Base-by-base conservation (phyloP, 2,329 filamentous ascomycete genomes). In the Tolypocladium pustulatum region DNA sequence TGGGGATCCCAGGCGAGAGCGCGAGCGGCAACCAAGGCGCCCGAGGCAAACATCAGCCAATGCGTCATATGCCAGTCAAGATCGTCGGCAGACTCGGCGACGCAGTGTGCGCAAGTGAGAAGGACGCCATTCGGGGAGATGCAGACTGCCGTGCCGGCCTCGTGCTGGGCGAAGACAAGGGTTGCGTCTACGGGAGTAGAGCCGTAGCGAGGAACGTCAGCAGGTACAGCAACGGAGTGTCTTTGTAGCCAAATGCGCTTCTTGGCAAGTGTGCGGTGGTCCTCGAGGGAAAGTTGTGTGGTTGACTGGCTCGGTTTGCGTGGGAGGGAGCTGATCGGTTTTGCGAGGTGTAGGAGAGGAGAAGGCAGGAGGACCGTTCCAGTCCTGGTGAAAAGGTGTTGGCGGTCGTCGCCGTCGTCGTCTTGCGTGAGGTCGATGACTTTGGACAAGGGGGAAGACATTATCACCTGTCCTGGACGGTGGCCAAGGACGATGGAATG, bases 111-210 rank as follows among this genome's bases (percentile, higher is more conserved):
- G 81, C 40, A 43, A n/a, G 40, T 43, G n/a, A 43, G 66, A 5
- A 81, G 62, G 46, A 79, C 68, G 5, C 80, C 79, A 3, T 65
- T 58, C 0, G 71, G 61, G 0, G 73, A 72, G 38, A 81, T 75
- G 61, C 78, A 81, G 2, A 81, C 72, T 0, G 79, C 79, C 1
- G 78, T 81, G 6, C 78, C 78, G 6, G 78, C 79, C 61, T 79
- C 74, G 32, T 76, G 66, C 60, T 79, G 76, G 0, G 76, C 76
- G 61, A 81, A 82, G 30, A 81, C 73, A 6, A 80, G 69, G 5
- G 73, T 73, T 38, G 71, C 66, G 27, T 43, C 40, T 43, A 13
- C 40, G 3, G n/a, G 40, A 25, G 9, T 43, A 4, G 40, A 22
- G 40, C n/a, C 40, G 40, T 43, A 32, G 34, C 40, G n/a, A n/a